Base-by-base conservation (phyloP, 2,329 filamentous ascomycete species). In the Leptosphaerulina australis region DNA sequence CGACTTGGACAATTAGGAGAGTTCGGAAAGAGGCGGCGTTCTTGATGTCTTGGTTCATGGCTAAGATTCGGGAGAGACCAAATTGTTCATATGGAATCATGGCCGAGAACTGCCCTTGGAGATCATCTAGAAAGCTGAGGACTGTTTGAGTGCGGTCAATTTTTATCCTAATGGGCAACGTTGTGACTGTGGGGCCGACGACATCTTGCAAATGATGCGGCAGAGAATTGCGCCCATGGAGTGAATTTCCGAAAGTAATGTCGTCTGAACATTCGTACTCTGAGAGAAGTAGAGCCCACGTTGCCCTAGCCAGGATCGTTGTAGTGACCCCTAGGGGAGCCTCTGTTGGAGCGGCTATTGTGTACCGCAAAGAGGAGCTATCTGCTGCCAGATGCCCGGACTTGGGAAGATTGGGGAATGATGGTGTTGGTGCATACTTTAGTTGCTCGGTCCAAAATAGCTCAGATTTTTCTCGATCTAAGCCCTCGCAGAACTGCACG, bases 61-160 rank as follows among this genome's bases (percentile, higher is more conserved):
- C 14, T n/a, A 25, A 8, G 8, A 44, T 34, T 20, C 20, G 28
- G 4, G 28, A 34, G n/a, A 44, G 39, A 4, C 39, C 39, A 33
- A 34, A 34, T 25, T 44, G 39, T 26, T 44, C 39, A 10, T 34
- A 25, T 33, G 39, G 39, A 17, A 44, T 34, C 39, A 44, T 44
- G 8, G 28, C 39, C 1, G 28, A 34, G 18, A 34, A 33, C n/a
- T 44, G 39, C 20, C 9, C 12, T 12, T 34, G 39, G 11, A 44
- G 12, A 18, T 12, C 7, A 5, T 44, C 28, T 14, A 44, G n/a
- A n/a, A 44, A 34, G 18, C n/a, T n/a, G 3, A 10, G 12, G 5
- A 44, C 20, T 6, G 39, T 15, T 34, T 25, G 20, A 17, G 8
- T 26, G 12, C 28, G 28, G 8, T 44, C 21, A 12, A 44, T 34